Conservation (phyloP, 2,329 filamentous ascomycete genomes). For the Chrysosporium keratinophilum region DNA sequence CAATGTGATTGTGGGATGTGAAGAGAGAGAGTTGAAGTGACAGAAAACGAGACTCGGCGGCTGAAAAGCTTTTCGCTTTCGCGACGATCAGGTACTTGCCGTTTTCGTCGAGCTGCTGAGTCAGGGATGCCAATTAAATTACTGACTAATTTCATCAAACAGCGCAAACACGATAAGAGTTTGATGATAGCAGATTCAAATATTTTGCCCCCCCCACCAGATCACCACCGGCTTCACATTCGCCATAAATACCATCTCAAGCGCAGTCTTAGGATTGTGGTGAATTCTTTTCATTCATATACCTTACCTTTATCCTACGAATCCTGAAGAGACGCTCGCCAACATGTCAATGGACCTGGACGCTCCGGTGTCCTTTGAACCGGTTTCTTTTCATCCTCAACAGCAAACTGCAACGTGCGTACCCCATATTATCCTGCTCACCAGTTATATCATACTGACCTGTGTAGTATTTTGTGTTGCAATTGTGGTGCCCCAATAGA, state of each 20-base stretch:
- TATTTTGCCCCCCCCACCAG: conserved; percentile 3
- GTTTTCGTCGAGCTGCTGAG: neutral
- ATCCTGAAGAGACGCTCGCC: conserved; percentile 11
- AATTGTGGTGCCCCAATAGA: conserved; percentile 96
- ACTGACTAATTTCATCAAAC: conserved; percentile 13
- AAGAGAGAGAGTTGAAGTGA: neutral
- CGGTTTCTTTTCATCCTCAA: conserved; percentile 29
- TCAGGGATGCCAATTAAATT: no score
- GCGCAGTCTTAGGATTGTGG: neutral
- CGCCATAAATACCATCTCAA: neutral
- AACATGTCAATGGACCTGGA: conserved; percentile 52
- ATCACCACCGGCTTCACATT: neutral
- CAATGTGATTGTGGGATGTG: neutral
- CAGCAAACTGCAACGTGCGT: conserved; percentile 46
- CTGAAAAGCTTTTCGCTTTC: conserved; percentile 1
- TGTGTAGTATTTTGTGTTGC: conserved; percentile 76
- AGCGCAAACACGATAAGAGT: conserved; percentile 14
- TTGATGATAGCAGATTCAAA: conserved; percentile 1
- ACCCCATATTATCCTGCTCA: neutral
- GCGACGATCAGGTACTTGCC: conserved; percentile 7
- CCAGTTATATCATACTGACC: neutral
- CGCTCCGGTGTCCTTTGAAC: conserved; percentile 41
- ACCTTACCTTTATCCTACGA: neutral
- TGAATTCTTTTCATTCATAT: neutral
- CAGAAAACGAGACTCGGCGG: neutral